Evolutionary conservation across 164 flowering plant species (phyloP).

Genomic region (Sextonia rubra): DNA sequence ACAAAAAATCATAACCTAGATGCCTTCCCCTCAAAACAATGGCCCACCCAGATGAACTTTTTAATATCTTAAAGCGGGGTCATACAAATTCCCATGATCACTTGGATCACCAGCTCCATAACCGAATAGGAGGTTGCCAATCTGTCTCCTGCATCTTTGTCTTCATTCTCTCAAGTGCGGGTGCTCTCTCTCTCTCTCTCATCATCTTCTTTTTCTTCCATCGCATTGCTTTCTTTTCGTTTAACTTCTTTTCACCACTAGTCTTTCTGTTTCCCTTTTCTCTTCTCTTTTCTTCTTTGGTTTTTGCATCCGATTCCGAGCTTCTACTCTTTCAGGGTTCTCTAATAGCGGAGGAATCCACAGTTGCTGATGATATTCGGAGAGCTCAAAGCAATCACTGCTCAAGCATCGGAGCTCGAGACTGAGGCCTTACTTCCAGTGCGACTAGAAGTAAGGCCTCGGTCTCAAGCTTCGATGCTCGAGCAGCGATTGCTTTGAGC

Average conservation of each 20-base stretch:
- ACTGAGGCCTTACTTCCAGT: no score
- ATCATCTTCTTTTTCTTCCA: neutral
- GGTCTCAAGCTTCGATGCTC: constrained; percentile 56
- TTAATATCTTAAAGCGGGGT: no score
- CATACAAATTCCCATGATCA: no score
- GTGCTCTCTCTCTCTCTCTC: no score
- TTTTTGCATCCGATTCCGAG: neutral
- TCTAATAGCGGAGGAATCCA: constrained; percentile 41
- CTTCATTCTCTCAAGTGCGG: no score
- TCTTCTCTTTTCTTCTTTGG: no score
- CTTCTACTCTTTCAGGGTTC: neutral
- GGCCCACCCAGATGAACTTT: no score
- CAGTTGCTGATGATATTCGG: constrained; percentile 9
- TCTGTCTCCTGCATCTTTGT: no score
- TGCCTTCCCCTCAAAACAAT: no score
- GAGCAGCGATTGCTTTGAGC: constrained; percentile 17
- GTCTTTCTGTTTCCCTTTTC: neutral
- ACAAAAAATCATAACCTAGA: no score
- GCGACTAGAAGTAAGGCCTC: constrained; percentile 51
- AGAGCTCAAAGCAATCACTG: constrained; percentile 12
- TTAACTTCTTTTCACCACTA: neutral
- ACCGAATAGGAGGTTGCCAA: no score
- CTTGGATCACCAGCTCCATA: no score
- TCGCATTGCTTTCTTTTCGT: neutral
- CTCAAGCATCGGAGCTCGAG: constrained; percentile 56